These are phyloP conservation scores for Silene uniflora DNA, from an alignment of 148 eudicot genomes.

Conservation along the genomic window DNA sequence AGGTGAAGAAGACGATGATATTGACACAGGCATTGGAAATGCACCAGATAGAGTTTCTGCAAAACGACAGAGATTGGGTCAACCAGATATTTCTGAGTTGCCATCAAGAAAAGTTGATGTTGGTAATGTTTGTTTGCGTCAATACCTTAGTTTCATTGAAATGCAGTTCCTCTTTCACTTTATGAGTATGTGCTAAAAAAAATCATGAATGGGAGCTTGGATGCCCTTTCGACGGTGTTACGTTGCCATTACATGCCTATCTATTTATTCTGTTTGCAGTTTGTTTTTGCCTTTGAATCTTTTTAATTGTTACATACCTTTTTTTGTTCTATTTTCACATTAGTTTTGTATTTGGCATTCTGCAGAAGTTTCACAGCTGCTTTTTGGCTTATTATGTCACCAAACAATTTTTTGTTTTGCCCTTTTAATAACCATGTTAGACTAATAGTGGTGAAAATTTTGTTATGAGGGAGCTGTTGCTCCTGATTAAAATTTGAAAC, in stretches of 20 bases:
- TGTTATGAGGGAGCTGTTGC: background rate
- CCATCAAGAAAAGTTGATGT: constrained; percentile 34
- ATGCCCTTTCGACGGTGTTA: background rate
- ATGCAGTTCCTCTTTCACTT: background rate
- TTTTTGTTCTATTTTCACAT: background rate
- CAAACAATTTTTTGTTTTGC: background rate
- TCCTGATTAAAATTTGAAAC: background rate
- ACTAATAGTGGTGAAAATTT: background rate
- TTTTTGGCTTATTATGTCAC: background rate
- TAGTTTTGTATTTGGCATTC: background rate
- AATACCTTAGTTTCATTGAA: constrained; percentile 19
- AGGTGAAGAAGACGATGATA: constrained; percentile 77
- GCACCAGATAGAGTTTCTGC: constrained; percentile 31
- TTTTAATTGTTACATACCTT: background rate
- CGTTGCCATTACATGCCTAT: background rate
- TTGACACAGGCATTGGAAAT: constrained; percentile 25
- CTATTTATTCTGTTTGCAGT: background rate
- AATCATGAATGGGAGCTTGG: background rate
- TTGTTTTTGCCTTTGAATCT: background rate
- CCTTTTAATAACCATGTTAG: background rate
- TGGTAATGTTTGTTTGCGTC: constrained; percentile 43
- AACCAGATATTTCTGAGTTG: constrained; percentile 25
- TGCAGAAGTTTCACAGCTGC: background rate
- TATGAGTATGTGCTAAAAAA: background rate
- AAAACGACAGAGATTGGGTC: constrained; percentile 39